Percentiles rank a stretch among this genome's conserved stretches.
Evolutionary conservation across 768 basidiomycete species (phyloP).

Genomic region (Lyophyllum atratum): DNA sequence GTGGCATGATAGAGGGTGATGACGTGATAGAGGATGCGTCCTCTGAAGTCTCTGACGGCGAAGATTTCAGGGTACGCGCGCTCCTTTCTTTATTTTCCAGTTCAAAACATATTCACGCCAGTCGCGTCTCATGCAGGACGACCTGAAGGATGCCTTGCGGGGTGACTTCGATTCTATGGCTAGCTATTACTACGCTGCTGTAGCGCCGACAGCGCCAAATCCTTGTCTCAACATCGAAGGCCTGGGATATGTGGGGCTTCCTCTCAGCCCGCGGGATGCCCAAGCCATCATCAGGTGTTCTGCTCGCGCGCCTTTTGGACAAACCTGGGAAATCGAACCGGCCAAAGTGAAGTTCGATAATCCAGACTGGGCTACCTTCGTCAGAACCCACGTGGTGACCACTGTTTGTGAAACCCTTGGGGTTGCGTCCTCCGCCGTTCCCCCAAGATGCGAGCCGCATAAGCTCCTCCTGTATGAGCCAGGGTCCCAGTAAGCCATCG

Average conservation of each 20-base stretch:
- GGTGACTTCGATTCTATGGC: conserved; percentile 34
- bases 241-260: conserved; percentile 43
- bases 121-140: conserved; percentile 20
- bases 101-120: neutral
- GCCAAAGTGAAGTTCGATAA: conserved; percentile 39
- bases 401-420: conserved; percentile 39
- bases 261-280: conserved; percentile 41
- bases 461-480: conserved; percentile 50
- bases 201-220: conserved; percentile 24
- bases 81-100: neutral
- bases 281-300: conserved; percentile 34
- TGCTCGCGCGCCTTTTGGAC: conserved; percentile 46
- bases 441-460: conserved; percentile 41
- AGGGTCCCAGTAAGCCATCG: conserved; percentile 46
- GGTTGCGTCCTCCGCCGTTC: conserved; percentile 25
- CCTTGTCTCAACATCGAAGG: conserved; percentile 40
- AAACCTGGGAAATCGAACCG: too few relatives aligned
- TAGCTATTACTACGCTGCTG: conserved; percentile 27
- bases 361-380: conserved; percentile 37
- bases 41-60: conserved; percentile 10
- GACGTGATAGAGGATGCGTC: conserved; percentile 10
- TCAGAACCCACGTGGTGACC: conserved; percentile 27
- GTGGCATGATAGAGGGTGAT: neutral
- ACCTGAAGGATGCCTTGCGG: conserved; percentile 29
- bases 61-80: conserved; percentile 3